phyloP scores from a whole-genome alignment of 306 rosid species.

The Vigna nakashimae region DNA sequence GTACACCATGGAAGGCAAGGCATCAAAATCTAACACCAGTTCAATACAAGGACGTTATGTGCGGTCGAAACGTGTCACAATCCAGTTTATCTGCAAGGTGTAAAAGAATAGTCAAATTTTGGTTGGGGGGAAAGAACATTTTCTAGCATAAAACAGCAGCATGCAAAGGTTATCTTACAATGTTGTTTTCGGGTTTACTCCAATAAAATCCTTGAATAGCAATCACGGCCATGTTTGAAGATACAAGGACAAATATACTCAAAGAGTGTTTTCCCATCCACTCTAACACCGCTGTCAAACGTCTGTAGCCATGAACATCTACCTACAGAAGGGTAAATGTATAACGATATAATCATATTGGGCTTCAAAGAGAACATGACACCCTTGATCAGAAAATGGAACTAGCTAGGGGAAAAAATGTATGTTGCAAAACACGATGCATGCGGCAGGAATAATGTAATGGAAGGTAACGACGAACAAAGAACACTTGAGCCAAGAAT shows the following conservation, averaged over 20 bases:
- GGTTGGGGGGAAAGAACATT: background rate
- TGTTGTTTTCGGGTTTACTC: conserved; percentile 67
- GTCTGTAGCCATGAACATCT: conserved; percentile 66
- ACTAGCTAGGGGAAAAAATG: no score
- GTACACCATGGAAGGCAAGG: background rate
- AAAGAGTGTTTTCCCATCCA: conserved; percentile 94
- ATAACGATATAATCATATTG: background rate
- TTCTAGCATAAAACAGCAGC: conserved; percentile 4
- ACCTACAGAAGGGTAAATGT: conserved; percentile 58
- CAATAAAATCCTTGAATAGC: conserved; percentile 83
- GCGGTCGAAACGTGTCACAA: conserved; percentile 56
- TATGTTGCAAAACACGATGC: no score
- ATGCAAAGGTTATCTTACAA: conserved; percentile 56
- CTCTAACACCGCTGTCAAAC: conserved; percentile 65
- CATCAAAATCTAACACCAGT: background rate
- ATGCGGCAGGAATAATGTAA: no score
- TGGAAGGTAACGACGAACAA: background rate
- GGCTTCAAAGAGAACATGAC: no score
- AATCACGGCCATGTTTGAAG: conserved; percentile 77
- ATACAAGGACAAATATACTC: conserved; percentile 69
- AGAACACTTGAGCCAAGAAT: background rate
- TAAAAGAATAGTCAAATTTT: background rate
- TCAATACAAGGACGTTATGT: conserved; percentile 34
- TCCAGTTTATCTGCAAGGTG: conserved; percentile 74
- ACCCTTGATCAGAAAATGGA: no score